Conservation (phyloP, 1,139 yeast species). For the Eremothecium gossypii region DNA sequence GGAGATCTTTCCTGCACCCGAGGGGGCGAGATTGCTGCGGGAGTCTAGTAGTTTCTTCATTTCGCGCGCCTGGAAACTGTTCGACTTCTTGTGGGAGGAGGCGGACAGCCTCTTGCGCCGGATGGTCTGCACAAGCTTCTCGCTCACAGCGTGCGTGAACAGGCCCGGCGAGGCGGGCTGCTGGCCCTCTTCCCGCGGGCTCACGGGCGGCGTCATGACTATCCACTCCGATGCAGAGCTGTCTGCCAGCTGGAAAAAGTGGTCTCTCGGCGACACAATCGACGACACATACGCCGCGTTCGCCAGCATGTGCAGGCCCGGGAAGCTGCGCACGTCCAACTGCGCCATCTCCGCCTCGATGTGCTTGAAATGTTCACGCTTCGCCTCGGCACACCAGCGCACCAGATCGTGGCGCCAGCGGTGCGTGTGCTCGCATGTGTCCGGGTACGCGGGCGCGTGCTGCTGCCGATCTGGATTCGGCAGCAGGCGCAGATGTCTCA, state of each 20-base stretch:
- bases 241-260: slow-evolving; percentile 19
- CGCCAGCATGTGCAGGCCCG: slow-evolving; percentile 9
- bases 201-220: slow-evolving; percentile 29
- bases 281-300: slow-evolving; percentile 13
- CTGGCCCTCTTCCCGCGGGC: slow-evolving; percentile 9
- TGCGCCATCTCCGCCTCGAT: slow-evolving; percentile 20
- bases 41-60: slow-evolving; percentile 25
- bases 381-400: slow-evolving; percentile 28
- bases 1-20: slow-evolving; percentile 1
- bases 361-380: slow-evolving; percentile 23
- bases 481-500: slow-evolving; percentile 25
- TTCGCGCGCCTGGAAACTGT: slow-evolving; percentile 30
- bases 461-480: slow-evolving; percentile 26
- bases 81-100: slow-evolving; percentile 26
- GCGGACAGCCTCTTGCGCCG: slow-evolving; percentile 8
- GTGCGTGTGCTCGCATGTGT: slow-evolving; percentile 26
- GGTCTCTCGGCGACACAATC: slow-evolving; percentile 20
- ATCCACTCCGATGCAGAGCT: slow-evolving; percentile 7
- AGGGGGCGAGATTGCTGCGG: slow-evolving; percentile 4
- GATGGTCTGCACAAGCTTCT: slow-evolving; percentile 23
- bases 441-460: slow-evolving; percentile 26
- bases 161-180: slow-evolving; percentile 4
- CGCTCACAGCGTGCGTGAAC: slow-evolving; percentile 28
- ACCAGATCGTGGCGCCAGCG: slow-evolving; percentile 26
- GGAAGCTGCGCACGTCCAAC: slow-evolving; percentile 8